Percentiles rank a stretch among this genome's conserved stretches.
These are phyloP conservation scores for Camellia oleifera DNA, from an alignment of 179 eudicot species.

Conservation along the genomic window DNA sequence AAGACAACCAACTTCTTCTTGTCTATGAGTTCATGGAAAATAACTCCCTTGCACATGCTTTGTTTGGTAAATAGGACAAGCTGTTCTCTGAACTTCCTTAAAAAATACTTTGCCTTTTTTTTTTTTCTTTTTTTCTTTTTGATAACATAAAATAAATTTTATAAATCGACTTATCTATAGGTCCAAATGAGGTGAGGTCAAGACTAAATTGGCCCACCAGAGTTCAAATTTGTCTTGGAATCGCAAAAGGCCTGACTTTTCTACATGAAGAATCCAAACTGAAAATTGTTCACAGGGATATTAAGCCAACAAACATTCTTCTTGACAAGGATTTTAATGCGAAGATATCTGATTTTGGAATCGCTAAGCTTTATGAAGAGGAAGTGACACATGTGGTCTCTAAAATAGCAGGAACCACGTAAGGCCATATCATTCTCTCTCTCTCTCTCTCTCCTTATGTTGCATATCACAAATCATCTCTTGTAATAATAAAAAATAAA, in stretches of 20 bases:
- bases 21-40: background rate
- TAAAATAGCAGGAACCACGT: background rate
- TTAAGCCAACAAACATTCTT: background rate
- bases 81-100: background rate
- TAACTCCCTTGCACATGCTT: background rate
- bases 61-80: background rate
- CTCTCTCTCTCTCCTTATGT: no score
- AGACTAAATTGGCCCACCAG: background rate
- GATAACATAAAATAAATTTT: no score
- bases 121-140: no score
- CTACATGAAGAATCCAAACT: background rate
- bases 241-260: background rate
- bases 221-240: background rate
- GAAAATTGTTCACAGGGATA: background rate
- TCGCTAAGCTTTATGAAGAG: background rate
- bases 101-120: background rate
- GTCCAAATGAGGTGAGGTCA: background rate
- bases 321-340: background rate
- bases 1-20: background rate
- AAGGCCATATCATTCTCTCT: no score
- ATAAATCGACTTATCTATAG: background rate
- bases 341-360: background rate
- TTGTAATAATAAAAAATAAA: no score
- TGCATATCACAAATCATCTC: background rate
- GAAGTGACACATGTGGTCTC: background rate